A percentile compares a stretch with the other conserved stretches of the same genome.
Evolutionary conservation across 129 eudicot genomes (phyloP).

Genomic region (Sambucus nigra): DNA sequence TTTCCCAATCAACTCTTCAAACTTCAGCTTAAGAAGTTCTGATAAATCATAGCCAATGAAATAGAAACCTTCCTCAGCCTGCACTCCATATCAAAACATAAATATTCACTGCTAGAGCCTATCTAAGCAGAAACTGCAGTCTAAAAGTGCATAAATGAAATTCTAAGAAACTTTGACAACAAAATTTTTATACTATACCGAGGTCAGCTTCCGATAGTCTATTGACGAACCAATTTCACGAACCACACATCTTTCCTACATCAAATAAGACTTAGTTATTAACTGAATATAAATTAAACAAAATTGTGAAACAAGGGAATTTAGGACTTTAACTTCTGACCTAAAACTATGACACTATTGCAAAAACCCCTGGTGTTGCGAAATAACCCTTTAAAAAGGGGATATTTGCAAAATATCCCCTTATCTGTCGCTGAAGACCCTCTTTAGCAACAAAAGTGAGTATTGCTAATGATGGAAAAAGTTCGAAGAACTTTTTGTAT

Average conservation of each 20-base stretch:
- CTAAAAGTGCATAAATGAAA: neutral
- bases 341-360: too few species aligned
- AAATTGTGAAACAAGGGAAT: neutral
- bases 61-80: conserved; percentile 95
- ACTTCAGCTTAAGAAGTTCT: conserved; percentile 46
- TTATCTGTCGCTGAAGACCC: too few species aligned
- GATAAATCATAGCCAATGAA: conserved; percentile 48
- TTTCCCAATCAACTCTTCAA: conserved; percentile 58
- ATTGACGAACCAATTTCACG: conserved; percentile 90
- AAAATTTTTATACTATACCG: too few species aligned
- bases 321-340: neutral
- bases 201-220: conserved; percentile 87
- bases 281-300: neutral
- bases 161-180: neutral
- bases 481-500: too few species aligned
- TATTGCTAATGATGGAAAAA: too few species aligned
- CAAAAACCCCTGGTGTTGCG: too few species aligned
- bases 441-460: too few species aligned
- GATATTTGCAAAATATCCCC: too few species aligned
- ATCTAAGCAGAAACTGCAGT: neutral
- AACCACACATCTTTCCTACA: conserved; percentile 84
- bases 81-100: conserved; percentile 11
- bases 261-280: conserved; percentile 16
- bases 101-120: neutral
- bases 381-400: too few species aligned